Evolutionary conservation across 331 rosid species (phyloP), one percentile per base, ranked within the genome.

Genomic region (Phaseolus coccineus): DNA sequence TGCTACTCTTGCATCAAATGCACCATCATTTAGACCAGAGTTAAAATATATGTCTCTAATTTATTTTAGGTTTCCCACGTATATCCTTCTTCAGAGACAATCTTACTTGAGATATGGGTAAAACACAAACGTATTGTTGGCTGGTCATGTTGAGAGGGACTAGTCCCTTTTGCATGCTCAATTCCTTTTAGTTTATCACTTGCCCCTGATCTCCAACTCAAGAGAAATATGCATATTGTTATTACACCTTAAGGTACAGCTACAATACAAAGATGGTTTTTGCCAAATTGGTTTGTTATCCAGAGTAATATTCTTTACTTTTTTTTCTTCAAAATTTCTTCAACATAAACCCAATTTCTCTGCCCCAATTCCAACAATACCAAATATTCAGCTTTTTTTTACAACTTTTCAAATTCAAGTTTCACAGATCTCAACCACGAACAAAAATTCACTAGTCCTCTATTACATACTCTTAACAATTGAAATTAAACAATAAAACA

Each of bases 301-400:
- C 52, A 79, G 9, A 50, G 24, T 44, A 40, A 6, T 30, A 57
- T 13, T 27, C 35, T 25, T 19, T 7, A 77, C 55, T 39, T 67
- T 25, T 67, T 25, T 11, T 42, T 15, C 22, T 35, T 16, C 13
- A 4, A 2, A 53, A 40, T 2, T 6, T 50, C 37, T 51, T 22
- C 46, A 82, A 52, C 78, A 22, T 22, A 85, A 90, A 80, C 79
- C 82, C 82, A 88, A 82, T 76, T 85, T 91, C 84, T 50, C 88
- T 89, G 48, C 82, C 86, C 74, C 90, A 44, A 40, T 67, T 42
- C 80, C 59, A 37, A 69, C 24, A 61, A 31, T 44, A 30, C 80
- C n/a, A 47, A 78, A 76, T 55, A 62, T 46, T 37, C 44, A 61
- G 57, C 52, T 62, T 91, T 30, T 16, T 55, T 61, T 83, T 89